phyloP scores from a whole-genome alignment of 225 moss, liverwort and hornwort genomes.

The Pseudoscleropodium purum region DNA sequence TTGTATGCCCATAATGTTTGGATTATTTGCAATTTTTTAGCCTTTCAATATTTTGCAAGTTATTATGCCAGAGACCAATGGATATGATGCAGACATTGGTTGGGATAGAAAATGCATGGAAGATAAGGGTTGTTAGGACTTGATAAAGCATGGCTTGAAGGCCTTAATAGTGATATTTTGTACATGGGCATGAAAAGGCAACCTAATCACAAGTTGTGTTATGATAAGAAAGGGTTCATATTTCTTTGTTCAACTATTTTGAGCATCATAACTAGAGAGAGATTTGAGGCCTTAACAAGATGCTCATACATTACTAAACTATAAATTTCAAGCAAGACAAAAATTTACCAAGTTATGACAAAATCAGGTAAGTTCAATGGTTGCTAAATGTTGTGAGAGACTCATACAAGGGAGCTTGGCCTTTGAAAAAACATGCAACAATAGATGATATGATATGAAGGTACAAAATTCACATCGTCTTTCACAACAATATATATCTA shows the following conservation, averaged over 20 bases:
- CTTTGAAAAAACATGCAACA: rapidly evolving
- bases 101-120: too few relatives aligned
- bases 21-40: too few relatives aligned
- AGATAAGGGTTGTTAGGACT: too few relatives aligned
- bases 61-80: too few relatives aligned
- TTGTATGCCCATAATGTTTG: too few relatives aligned
- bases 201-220: background rate
- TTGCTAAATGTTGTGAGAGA: background rate
- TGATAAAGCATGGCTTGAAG: too few relatives aligned
- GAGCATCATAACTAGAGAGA: background rate
- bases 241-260: background rate
- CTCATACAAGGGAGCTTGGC: background rate
- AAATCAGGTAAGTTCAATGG: background rate
- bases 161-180: background rate
- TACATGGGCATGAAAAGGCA: background rate
- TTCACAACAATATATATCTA: background rate
- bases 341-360: background rate
- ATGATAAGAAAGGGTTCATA: background rate
- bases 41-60: too few relatives aligned
- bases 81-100: rapidly evolving
- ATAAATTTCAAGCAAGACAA: too few relatives aligned
- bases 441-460: background rate
- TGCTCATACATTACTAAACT: too few relatives aligned
- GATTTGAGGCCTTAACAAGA: background rate
- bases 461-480: background rate